Conservation (phyloP, 177 flowering plant genomes). For the Vitis hybrid region DNA sequence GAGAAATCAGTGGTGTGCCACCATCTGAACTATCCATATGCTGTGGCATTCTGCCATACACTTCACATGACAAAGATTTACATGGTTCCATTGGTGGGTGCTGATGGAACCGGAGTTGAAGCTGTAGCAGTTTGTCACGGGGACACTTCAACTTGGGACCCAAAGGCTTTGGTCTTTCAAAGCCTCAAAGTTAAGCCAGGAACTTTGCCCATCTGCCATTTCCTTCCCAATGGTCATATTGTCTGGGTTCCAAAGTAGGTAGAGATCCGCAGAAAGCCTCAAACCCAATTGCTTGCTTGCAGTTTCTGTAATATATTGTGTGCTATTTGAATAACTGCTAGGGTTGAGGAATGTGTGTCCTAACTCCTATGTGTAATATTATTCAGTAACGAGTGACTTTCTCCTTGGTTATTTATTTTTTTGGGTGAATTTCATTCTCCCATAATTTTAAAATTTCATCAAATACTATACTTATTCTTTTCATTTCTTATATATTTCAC, state of each 20-base stretch:
- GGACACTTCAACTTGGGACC: conserved; percentile 50
- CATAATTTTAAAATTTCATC: too few species aligned
- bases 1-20: conserved; percentile 46
- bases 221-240: conserved; percentile 48
- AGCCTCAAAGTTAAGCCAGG: conserved; percentile 49
- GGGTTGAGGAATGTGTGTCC: too few species aligned
- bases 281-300: too few species aligned
- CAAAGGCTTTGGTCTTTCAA: conserved; percentile 52
- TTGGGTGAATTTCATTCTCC: too few species aligned
- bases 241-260: conserved; percentile 31
- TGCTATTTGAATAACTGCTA: too few species aligned
- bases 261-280: conserved; percentile 10
- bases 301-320: too few species aligned
- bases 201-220: conserved; percentile 50
- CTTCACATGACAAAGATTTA: conserved; percentile 31
- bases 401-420: too few species aligned
- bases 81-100: conserved; percentile 31
- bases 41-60: conserved; percentile 48
- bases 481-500: too few species aligned
- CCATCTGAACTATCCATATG: conserved; percentile 41
- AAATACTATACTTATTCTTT: too few species aligned
- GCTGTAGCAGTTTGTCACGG: conserved; percentile 48
- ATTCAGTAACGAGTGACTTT: too few species aligned
- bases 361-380: too few species aligned
- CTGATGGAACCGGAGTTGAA: conserved; percentile 37